These are phyloP conservation scores for Elongisporangium anandrum DNA, from an alignment of 352 stramenopile genomes.

Conservation along the genomic window DNA sequence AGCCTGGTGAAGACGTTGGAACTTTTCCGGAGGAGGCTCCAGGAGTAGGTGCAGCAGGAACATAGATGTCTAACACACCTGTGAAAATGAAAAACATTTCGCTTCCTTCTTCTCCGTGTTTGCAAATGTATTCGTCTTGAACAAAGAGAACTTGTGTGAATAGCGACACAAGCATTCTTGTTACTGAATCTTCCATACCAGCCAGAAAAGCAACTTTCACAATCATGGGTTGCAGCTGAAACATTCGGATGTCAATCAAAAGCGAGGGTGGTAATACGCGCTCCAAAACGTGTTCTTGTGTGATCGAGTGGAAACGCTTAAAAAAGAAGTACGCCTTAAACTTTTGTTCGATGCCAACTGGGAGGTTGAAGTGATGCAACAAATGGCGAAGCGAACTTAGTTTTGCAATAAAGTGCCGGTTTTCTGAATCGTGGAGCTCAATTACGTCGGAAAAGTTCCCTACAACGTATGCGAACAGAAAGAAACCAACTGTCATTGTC, in stretches of 20 bases:
- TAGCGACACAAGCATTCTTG: slow-evolving; percentile 48
- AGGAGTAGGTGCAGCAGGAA: slow-evolving; percentile 11
- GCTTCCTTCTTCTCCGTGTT: slow-evolving; percentile 47
- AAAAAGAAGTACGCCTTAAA: slow-evolving; percentile 70
- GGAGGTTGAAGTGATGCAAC: slow-evolving; percentile 45
- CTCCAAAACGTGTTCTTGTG: slow-evolving; percentile 54
- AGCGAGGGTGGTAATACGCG: slow-evolving; percentile 49
- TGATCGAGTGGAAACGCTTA: slow-evolving; percentile 65
- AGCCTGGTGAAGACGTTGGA: not conserved
- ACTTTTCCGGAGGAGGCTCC: not conserved
- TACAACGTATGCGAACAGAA: slow-evolving; percentile 56
- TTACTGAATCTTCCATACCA: slow-evolving; percentile 47
- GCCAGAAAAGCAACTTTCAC: slow-evolving; percentile 66
- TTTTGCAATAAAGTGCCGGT: slow-evolving; percentile 52
- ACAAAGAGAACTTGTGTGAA: slow-evolving; percentile 55
- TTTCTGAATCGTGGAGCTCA: slow-evolving; percentile 51
- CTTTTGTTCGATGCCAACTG: slow-evolving; percentile 34
- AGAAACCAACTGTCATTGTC: slow-evolving; percentile 57
- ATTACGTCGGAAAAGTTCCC: slow-evolving; percentile 59
- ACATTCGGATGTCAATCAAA: slow-evolving; percentile 58
- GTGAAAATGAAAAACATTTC: slow-evolving; percentile 76
- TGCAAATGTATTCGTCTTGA: slow-evolving; percentile 54
- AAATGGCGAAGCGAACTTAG: slow-evolving; percentile 49
- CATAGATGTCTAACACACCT: slow-evolving; percentile 47
- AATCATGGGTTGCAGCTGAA: slow-evolving; percentile 62